phyloP scores from a whole-genome alignment of 805 yeast species.

The Zygosaccharomyces bisporus region DNA sequence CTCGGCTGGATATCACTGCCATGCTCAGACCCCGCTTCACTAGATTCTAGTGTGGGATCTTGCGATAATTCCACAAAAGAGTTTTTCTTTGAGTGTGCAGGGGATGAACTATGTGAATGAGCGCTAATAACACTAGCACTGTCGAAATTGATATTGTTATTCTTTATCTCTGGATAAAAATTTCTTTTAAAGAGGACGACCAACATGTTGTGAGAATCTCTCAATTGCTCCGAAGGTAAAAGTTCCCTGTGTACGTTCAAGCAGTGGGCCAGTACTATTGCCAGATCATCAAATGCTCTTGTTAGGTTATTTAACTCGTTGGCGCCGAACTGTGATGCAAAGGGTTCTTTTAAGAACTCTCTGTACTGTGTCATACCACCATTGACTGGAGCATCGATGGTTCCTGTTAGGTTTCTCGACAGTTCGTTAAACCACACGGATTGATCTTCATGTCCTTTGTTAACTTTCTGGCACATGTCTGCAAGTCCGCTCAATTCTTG shows the following conservation, averaged over 20 bases:
- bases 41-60: not conserved
- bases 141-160: constrained; percentile 31
- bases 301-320: constrained; percentile 32
- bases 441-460: constrained; percentile 49
- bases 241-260: constrained; percentile 64
- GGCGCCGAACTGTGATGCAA: constrained; percentile 33
- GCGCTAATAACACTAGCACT: constrained; percentile 1
- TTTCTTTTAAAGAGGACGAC: constrained; percentile 60
- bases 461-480: constrained; percentile 49
- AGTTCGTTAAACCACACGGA: constrained; percentile 55
- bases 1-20: constrained; percentile 2
- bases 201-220: constrained; percentile 63
- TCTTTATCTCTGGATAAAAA: constrained; percentile 59
- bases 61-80: not conserved
- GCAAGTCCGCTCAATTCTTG: constrained; percentile 70
- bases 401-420: constrained; percentile 71
- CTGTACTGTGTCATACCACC: constrained; percentile 89
- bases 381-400: constrained; percentile 88
- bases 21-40: constrained; percentile 1
- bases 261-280: constrained; percentile 60
- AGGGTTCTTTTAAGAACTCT: constrained; percentile 47
- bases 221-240: constrained; percentile 49
- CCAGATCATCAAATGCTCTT: constrained; percentile 61
- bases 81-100: constrained; percentile 4
- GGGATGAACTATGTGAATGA: constrained; percentile 6